phyloP scores from a whole-genome alignment of 163 green algal genomes.

The Trebouxiophyceae sp. region DNA sequence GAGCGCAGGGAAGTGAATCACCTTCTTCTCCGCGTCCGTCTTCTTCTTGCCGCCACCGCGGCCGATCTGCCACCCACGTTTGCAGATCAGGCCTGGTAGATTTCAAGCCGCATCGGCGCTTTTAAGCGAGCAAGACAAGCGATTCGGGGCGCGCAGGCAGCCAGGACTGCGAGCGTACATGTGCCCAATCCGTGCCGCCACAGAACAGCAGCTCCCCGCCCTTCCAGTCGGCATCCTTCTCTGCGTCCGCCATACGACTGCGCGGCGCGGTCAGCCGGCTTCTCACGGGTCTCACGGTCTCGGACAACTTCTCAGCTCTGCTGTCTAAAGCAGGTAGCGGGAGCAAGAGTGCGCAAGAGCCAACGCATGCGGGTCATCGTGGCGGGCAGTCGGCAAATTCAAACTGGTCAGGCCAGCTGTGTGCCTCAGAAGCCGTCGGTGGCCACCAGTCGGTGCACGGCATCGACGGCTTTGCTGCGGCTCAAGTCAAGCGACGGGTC shows the following conservation, averaged over 20 bases:
- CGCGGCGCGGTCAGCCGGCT: no score
- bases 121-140: neutral
- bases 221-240: conserved; percentile 12
- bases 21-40: conserved; percentile 21
- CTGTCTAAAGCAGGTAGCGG: no score
- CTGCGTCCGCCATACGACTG: no score
- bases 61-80: conserved; percentile 20
- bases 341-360: no score
- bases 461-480: conserved; percentile 25
- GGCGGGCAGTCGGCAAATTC: no score
- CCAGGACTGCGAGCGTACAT: conserved; percentile 11
- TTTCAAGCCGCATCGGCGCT: neutral
- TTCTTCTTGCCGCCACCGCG: conserved; percentile 28
- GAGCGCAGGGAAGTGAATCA: neutral
- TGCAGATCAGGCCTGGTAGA: conserved; percentile 5
- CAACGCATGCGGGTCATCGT: no score
- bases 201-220: conserved; percentile 47
- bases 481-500: conserved; percentile 44
- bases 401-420: no score
- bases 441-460: conserved; percentile 52
- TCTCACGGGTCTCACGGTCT: no score
- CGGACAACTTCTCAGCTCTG: no score
- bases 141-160: neutral
- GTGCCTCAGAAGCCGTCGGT: conserved; percentile 68
- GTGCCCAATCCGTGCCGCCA: conserved; percentile 53